Evolutionary conservation across 352 stramenopile genomes (phyloP).

Genomic region (Peronosclerospora sorghi): DNA sequence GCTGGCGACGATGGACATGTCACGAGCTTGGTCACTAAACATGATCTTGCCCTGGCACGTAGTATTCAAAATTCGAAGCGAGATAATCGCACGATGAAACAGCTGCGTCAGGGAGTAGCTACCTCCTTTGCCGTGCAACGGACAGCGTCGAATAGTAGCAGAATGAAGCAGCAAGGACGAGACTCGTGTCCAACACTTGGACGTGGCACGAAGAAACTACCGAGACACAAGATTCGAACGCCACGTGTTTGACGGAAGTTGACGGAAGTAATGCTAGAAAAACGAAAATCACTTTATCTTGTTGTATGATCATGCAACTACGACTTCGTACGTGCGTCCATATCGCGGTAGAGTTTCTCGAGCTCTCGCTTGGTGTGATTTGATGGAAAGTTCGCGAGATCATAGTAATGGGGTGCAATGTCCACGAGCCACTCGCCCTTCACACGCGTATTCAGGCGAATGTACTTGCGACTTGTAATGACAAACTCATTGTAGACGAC

Average conservation of each 20-base stretch:
- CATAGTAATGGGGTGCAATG: constrained; percentile 96
- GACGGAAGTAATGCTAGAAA: constrained; percentile 1
- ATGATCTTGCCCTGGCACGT: constrained; percentile 48
- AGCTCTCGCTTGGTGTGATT: constrained; percentile 93
- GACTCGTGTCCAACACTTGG: constrained; percentile 10
- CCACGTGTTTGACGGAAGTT: constrained; percentile 12
- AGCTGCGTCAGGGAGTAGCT: constrained; percentile 25
- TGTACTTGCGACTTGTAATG: constrained; percentile 98
- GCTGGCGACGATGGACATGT: constrained; percentile 49
- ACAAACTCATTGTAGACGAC: constrained; percentile 99
- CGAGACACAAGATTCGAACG: constrained; percentile 42
- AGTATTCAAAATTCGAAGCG: constrained; percentile 59
- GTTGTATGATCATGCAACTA: no score
- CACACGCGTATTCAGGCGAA: constrained; percentile 94
- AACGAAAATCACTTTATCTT: constrained; percentile 14
- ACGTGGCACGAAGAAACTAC: constrained; percentile 47
- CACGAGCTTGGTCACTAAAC: constrained; percentile 67
- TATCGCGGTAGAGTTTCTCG: constrained; percentile 75
- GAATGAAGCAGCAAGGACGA: constrained; percentile 8
- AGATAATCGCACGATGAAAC: constrained; percentile 40
- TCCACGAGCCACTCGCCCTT: constrained; percentile 88
- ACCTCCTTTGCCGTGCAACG: background rate
- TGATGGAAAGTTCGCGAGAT: constrained; percentile 95
- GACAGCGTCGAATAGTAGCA: constrained; percentile 3
- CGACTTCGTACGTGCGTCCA: no score